phyloP scores from a whole-genome alignment of 495 filamentous ascomycete species.

The Mytilinidion resinicola region DNA sequence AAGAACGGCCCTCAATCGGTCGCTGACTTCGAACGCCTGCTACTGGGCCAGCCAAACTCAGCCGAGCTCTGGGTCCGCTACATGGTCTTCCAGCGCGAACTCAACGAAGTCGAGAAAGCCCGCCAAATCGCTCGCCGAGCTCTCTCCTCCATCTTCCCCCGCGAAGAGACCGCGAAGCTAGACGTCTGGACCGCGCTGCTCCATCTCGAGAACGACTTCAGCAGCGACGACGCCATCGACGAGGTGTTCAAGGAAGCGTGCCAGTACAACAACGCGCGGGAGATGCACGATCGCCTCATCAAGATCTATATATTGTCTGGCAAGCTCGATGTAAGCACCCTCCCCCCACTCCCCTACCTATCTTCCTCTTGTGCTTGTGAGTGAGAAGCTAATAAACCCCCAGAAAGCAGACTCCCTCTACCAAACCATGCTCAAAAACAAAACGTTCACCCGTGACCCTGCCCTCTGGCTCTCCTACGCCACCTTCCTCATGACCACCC shows the following conservation, averaged over 20 bases:
- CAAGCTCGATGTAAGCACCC: constrained; percentile 56
- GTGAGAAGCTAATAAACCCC: constrained; percentile 4
- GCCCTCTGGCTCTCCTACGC: constrained; percentile 92
- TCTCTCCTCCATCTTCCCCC: constrained; percentile 77
- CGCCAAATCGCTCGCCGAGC: constrained; percentile 85
- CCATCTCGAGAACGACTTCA: constrained; percentile 89
- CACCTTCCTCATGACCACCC: constrained; percentile 73
- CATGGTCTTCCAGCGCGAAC: constrained; percentile 92
- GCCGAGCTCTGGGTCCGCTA: constrained; percentile 89
- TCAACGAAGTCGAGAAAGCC: constrained; percentile 78
- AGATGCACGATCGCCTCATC: constrained; percentile 80
- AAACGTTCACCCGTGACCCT: constrained; percentile 61
- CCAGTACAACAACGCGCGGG: constrained; percentile 85
- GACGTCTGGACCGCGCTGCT: constrained; percentile 92
- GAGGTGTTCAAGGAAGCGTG: constrained; percentile 88
- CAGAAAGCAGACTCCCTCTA: constrained; percentile 89
- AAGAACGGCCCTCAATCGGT: constrained; percentile 83
- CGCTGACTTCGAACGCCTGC: constrained; percentile 85
- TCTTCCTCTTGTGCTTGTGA: neutral
- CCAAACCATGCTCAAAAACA: constrained; percentile 77
- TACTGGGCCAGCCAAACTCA: constrained; percentile 84
- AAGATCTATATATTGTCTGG: constrained; percentile 92
- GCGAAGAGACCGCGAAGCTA: constrained; percentile 80
- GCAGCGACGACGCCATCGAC: constrained; percentile 75
- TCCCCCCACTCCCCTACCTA: neutral